These are phyloP conservation scores for Penicillium canariense DNA, from an alignment of 495 filamentous ascomycete genomes.

Conservation along the genomic window DNA sequence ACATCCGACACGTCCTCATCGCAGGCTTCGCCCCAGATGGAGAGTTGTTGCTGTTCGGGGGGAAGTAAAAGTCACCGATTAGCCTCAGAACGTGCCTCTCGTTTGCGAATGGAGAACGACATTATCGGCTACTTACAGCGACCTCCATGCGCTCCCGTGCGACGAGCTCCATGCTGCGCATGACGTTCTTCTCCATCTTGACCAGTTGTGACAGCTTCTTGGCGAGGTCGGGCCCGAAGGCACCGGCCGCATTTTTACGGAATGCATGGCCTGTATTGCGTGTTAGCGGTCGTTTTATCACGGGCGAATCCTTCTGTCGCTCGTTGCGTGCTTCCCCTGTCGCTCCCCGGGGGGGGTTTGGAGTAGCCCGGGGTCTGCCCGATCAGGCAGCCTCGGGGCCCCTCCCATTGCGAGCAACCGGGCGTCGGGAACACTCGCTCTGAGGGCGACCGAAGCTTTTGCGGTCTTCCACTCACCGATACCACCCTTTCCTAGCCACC, in stretches of 20 bases:
- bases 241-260: slow-evolving; percentile 84
- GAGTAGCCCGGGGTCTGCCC: slow-evolving; percentile 1
- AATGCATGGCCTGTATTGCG: slow-evolving; percentile 78
- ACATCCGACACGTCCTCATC: slow-evolving; percentile 99
- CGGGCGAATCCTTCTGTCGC: no score
- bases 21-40: slow-evolving; percentile 93
- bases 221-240: slow-evolving; percentile 93
- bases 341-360: background rate
- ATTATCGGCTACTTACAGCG: slow-evolving; percentile 60
- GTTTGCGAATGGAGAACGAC: background rate
- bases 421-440: background rate
- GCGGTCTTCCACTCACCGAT: slow-evolving; percentile 63
- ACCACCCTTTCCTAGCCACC: slow-evolving; percentile 81
- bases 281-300: slow-evolving; percentile 23
- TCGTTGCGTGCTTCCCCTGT: background rate
- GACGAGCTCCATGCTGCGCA: slow-evolving; percentile 96
- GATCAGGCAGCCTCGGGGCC: slow-evolving; percentile 17
- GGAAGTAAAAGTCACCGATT: background rate
- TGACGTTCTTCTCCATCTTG: slow-evolving; percentile 99
- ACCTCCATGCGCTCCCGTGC: slow-evolving; percentile 97
- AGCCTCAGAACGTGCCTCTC: slow-evolving; percentile 1
- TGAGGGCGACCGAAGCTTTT: background rate
- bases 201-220: slow-evolving; percentile 97
- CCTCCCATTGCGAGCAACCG: background rate
- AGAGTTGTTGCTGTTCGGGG: slow-evolving; percentile 89